Evolutionary conservation across 306 rosid species (phyloP), one percentile per base, ranked within the genome.

Genomic region (Citrullus amarus): DNA sequence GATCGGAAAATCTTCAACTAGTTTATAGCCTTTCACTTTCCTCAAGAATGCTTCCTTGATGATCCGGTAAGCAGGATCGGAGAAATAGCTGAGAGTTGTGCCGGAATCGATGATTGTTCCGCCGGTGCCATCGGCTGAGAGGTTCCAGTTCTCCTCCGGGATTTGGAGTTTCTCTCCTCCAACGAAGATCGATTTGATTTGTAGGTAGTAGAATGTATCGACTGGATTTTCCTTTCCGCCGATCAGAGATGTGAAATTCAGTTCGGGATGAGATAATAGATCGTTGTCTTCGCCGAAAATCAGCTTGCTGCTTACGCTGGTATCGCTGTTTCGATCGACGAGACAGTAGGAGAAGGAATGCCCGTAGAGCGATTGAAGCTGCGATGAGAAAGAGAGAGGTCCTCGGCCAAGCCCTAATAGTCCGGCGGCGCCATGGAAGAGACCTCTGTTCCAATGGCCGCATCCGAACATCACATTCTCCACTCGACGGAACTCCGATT

Each of bases 391-490:
- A 13, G 99, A 95, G 25, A 95, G 88, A 32, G 97, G 90, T 12
- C 97, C 99, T 82, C 90, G 91, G 8, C 99, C 99, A 14, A 95
- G 85, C 48, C 99, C 99, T 39, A 95, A 74, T 80, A 95, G 81
- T 38, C 99, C 99, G 30, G 99, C 91, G 80, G 99, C 99, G 14
- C 99, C 99, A 79, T 89, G 96, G 75, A 95, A 95, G 5, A 95
- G 84, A 17, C 99, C 99, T 87, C 99, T 85, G 83, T 95, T 95
- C 99, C 99, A 95, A 85, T 95, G 99, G 6, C 99, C 99, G 76
- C 99, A 95, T 13, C 99, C 97, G 66, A 95, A 95, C 99, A 95
- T 92, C 66, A 95, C 89, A 85, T 90, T 85, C 80, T 91, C 93
- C 39, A 90, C 99, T 20, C 28, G 89, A 46, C 73, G 86, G 5